Evolutionary conservation across 768 basidiomycete species (phyloP).

Genomic region (Termitomyces sp.): DNA sequence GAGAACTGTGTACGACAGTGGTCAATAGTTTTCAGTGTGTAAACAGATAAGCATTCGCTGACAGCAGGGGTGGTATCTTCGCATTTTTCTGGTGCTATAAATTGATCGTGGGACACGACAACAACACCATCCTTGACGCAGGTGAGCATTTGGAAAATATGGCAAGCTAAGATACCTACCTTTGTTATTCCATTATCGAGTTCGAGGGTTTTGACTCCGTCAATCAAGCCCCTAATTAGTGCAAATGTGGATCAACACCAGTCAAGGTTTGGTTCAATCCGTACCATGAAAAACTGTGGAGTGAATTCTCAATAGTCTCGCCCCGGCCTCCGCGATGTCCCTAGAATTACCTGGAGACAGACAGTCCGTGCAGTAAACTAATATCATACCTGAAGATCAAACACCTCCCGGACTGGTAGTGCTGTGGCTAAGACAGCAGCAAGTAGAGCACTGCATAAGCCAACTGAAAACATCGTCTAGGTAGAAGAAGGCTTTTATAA

Average conservation of each 20-base stretch:
- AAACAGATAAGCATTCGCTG: constrained; percentile 9
- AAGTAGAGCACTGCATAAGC: constrained; percentile 2
- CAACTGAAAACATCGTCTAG: constrained; percentile 1
- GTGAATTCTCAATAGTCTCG: constrained; percentile 64
- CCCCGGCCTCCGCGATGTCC: constrained; percentile 77
- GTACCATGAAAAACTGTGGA: constrained; percentile 76
- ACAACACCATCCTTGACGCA: constrained; percentile 61
- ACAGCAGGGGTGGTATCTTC: constrained; percentile 62
- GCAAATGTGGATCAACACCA: background rate
- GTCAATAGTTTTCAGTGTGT: constrained; percentile 1
- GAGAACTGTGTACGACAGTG: constrained; percentile 30
- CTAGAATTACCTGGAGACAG: constrained; percentile 24
- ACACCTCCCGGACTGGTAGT: constrained; percentile 1
- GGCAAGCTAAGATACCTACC: constrained; percentile 26
- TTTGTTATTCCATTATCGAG: constrained; percentile 75
- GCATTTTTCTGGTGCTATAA: constrained; percentile 60
- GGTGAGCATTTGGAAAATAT: background rate
- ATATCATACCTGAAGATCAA: constrained; percentile 9
- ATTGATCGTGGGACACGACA: constrained; percentile 79
- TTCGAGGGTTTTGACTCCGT: constrained; percentile 73
- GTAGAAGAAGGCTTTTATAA: background rate
- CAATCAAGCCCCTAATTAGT: constrained; percentile 56
- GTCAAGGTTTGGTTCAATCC: constrained; percentile 8
- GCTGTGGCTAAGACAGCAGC: background rate
- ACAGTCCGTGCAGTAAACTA: background rate